Evolutionary conservation across 257 asterid species (phyloP), one percentile per base, ranked within the genome.

Genomic region (Phtheirospermum japonicum): DNA sequence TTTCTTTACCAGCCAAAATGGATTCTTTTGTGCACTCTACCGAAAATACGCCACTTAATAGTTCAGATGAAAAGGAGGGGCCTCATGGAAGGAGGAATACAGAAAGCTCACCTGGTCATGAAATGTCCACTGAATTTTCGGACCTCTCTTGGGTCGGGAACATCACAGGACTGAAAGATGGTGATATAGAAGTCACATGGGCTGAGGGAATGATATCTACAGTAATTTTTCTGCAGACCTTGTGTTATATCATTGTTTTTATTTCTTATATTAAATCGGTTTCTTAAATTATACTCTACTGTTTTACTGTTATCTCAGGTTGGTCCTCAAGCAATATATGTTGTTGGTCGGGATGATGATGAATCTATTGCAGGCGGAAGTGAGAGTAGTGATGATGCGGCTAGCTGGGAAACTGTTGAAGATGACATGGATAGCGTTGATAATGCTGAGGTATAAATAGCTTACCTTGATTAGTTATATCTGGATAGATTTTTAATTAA

Each of bases 391-490:
- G 89, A 88, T 68, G 99, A 78, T 77, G 96, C 86, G 9, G 95
- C 90, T 61, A 94, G 99, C 87, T 94, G 99, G 99, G 99, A 94
- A 84, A 94, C 99, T 61, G 86, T 94, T 76, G 97, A 89, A 45
- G 97, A 90, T 75, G 85, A 85, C 63, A 43, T 66, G 65, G 88
- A 85, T 61, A 62, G 65, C 77, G 77, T 71, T 59, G 82, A 76
- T 48, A 71, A 75, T 81, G 70, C 68, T 5, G 85, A 82, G 97
- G 97, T 93, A 74, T 36, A 48, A 65, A 57, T 74, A 56, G 74
- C 49, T 80, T n/a, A 69, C 64, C 30, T 65, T 12, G 31, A 67
- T 64, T 56, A 43, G 31, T 74, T 49, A 4, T 49, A 12, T 18
- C 30, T 16, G 55, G 30, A 28, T 51, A 53, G 34, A 9, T 67